Evolutionary conservation across 371 early-diverging fungal genomes (phyloP).

Genomic region (Catenaria anguillulae): DNA sequence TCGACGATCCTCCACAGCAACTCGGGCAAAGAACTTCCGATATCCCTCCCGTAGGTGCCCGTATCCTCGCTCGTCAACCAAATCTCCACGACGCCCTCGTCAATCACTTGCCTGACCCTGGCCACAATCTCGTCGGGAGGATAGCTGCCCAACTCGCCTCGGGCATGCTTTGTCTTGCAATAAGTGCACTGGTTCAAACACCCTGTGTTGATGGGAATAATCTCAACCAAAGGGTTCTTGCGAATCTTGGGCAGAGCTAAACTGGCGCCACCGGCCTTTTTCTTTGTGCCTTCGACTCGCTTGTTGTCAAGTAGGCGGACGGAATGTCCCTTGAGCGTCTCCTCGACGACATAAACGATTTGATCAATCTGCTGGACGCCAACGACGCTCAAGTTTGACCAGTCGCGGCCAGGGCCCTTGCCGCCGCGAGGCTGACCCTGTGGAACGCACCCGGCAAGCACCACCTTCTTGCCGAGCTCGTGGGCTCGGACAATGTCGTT

Average conservation of each 20-base stretch:
- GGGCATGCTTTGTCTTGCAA: slow-evolving; percentile 41
- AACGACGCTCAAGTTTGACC: slow-evolving; percentile 22
- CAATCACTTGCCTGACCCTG: slow-evolving; percentile 22
- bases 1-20: slow-evolving; percentile 23
- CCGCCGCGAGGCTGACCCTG: slow-evolving; percentile 16
- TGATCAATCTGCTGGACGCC: slow-evolving; percentile 37
- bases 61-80: slow-evolving; percentile 40
- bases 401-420: slow-evolving; percentile 11
- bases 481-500: slow-evolving; percentile 26
- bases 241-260: slow-evolving; percentile 34
- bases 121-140: slow-evolving; percentile 23
- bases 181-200: slow-evolving; percentile 39
- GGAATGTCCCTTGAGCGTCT: slow-evolving; percentile 29
- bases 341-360: slow-evolving; percentile 35
- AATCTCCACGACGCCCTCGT: slow-evolving; percentile 35
- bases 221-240: slow-evolving; percentile 30
- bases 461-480: slow-evolving; percentile 20
- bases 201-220: slow-evolving; percentile 35
- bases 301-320: slow-evolving; percentile 19
- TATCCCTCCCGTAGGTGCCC: slow-evolving; percentile 35
- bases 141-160: slow-evolving; percentile 31
- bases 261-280: slow-evolving; percentile 28
- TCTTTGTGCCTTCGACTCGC: slow-evolving; percentile 14
- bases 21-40: slow-evolving; percentile 25
- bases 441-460: slow-evolving; percentile 26